A percentile compares a stretch with the other conserved stretches of the same genome.
Evolutionary conservation across 495 filamentous ascomycete species (phyloP).

Genomic region (Penicillium maclennaniae): DNA sequence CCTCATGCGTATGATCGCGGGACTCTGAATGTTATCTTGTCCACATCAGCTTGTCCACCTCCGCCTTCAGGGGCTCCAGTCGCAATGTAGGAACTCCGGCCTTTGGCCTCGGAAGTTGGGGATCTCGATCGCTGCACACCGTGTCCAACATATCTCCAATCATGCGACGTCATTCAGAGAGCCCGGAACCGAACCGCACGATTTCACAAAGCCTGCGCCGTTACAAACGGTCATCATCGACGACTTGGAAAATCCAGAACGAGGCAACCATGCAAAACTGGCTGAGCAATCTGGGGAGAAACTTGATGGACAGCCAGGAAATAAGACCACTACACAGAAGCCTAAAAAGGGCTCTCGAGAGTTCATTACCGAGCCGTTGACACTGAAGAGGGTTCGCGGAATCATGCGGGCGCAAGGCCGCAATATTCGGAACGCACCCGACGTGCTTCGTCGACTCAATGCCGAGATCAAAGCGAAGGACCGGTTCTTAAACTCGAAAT

Average conservation of each 20-base stretch:
- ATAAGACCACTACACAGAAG: background rate
- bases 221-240: background rate
- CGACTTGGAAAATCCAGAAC: background rate
- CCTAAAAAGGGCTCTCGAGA: background rate
- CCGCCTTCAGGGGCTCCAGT: constrained; percentile 32
- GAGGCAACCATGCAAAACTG: background rate
- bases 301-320: background rate
- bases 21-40: constrained; percentile 42
- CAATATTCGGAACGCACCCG: background rate
- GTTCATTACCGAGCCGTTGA: background rate
- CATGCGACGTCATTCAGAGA: constrained; percentile 1
- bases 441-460: constrained; percentile 14
- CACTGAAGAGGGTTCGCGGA: background rate
- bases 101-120: constrained; percentile 22
- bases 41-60: constrained; percentile 26
- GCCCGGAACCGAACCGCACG: background rate
- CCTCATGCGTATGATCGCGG: constrained; percentile 21
- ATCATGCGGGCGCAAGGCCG: background rate
- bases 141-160: constrained; percentile 16
- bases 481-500: constrained; percentile 15
- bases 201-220: background rate
- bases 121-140: constrained; percentile 11
- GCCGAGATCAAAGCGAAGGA: constrained; percentile 14
- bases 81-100: constrained; percentile 19
- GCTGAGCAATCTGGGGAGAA: background rate